These are phyloP conservation scores for Nannizzia gypsea DNA, from an alignment of 2,329 filamentous ascomycete genomes.

Conservation along the genomic window DNA sequence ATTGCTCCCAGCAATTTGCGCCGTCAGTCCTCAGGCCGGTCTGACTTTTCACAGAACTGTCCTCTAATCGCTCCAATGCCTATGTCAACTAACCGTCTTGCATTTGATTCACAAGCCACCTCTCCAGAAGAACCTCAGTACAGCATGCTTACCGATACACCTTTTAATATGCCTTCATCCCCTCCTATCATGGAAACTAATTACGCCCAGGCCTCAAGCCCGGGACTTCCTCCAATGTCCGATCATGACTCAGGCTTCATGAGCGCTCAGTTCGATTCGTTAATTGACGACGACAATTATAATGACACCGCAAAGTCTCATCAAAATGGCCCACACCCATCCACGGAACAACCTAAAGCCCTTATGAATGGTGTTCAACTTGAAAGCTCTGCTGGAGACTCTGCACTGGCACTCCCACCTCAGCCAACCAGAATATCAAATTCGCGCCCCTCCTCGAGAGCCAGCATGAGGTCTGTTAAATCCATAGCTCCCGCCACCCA, in stretches of 20 bases:
- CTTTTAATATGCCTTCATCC: constrained; percentile 76
- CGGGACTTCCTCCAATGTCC: constrained; percentile 52
- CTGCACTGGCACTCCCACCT: constrained; percentile 17
- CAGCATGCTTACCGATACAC: constrained; percentile 49
- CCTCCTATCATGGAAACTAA: constrained; percentile 63
- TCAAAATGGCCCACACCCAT: background rate
- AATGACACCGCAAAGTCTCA: background rate
- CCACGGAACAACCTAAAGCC: background rate
- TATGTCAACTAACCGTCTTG: constrained; percentile 28
- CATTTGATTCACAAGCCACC: constrained; percentile 36
- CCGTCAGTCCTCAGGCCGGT: constrained; percentile 49
- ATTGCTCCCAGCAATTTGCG: constrained; percentile 42
- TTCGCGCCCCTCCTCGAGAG: constrained; percentile 29
- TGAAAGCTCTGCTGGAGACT: constrained; percentile 18
- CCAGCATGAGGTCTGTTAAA: constrained; percentile 22
- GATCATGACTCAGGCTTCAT: constrained; percentile 67
- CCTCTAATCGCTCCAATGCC: constrained; percentile 16
- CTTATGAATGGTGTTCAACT: constrained; percentile 11
- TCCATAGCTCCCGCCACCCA: constrained; percentile 25
- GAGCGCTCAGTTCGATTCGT: constrained; percentile 62
- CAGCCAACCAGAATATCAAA: constrained; percentile 20
- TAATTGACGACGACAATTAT: constrained; percentile 51
- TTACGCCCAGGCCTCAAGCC: constrained; percentile 64
- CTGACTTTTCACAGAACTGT: constrained; percentile 25
- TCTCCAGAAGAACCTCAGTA: constrained; percentile 42